phyloP scores from a whole-genome alignment of 257 asterid species.

The Gentiana straminea region DNA sequence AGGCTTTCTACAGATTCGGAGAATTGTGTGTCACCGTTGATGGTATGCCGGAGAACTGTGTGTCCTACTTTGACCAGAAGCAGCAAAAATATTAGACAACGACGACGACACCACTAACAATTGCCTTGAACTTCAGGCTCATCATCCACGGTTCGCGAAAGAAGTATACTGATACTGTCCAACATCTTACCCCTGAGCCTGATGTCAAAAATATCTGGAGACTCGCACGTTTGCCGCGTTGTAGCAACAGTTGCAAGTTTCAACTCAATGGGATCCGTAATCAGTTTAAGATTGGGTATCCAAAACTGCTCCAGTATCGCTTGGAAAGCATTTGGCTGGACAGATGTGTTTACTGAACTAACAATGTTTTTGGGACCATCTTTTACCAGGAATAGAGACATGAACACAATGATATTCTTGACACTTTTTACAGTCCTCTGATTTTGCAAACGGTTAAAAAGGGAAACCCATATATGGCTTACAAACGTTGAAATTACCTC shows the following conservation, averaged over 20 bases:
- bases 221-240: conserved; percentile 60
- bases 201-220: conserved; percentile 47
- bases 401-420: conserved; percentile 65
- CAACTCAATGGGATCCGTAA: conserved; percentile 65
- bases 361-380: conserved; percentile 63
- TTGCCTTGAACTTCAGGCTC: conserved; percentile 67
- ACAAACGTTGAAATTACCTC: conserved; percentile 54
- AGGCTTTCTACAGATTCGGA: too few species aligned
- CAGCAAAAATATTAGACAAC: too few species aligned
- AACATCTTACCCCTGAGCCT: conserved; percentile 78
- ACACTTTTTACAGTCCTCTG: conserved; percentile 51
- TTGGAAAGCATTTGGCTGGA: conserved; percentile 56
- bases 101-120: too few species aligned
- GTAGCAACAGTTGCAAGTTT: conserved; percentile 84
- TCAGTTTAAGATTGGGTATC: conserved; percentile 72
- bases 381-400: conserved; percentile 85
- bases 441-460: conserved; percentile 58
- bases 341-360: conserved; percentile 50
- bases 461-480: conserved; percentile 65
- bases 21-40: too few species aligned
- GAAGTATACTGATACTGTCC: conserved; percentile 78
- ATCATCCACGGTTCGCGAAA: conserved; percentile 66
- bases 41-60: too few species aligned
- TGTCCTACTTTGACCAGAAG: too few species aligned
- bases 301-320: conserved; percentile 65